A percentile compares a stretch with the other conserved stretches of the same genome.
Conservation (phyloP, 1,139 yeast species). For the Candida pseudoviswanathii region DNA sequence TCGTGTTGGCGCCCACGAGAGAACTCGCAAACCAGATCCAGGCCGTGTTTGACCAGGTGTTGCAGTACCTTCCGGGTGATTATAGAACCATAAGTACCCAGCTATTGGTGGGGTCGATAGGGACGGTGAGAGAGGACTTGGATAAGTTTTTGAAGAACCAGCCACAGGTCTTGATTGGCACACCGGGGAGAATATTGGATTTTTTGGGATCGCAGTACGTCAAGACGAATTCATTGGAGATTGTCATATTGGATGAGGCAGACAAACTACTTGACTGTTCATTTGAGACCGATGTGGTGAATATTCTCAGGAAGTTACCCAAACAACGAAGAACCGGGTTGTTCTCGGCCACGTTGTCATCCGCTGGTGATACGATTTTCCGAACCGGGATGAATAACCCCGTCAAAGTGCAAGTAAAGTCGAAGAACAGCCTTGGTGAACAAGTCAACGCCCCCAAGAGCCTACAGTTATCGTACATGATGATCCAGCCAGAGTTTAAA, state of each 20-base stretch:
- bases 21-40: slow-evolving; percentile 88
- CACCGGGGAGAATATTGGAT: slow-evolving; percentile 89
- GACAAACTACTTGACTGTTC: slow-evolving; percentile 83
- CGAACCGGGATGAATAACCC: slow-evolving; percentile 89
- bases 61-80: slow-evolving; percentile 61
- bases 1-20: slow-evolving; percentile 86
- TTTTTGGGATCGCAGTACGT: slow-evolving; percentile 55
- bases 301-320: slow-evolving; percentile 69
- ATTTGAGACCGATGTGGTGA: slow-evolving; percentile 68
- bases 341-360: slow-evolving; percentile 86
- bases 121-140: slow-evolving; percentile 73
- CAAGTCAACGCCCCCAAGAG: slow-evolving; percentile 55
- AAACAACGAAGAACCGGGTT: slow-evolving; percentile 92
- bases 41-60: slow-evolving; percentile 59
- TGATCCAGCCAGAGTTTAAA: slow-evolving; percentile 62
- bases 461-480: slow-evolving; percentile 62
- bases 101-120: slow-evolving; percentile 77
- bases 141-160: slow-evolving; percentile 51
- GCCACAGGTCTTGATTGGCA: slow-evolving; percentile 83
- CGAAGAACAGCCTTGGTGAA: slow-evolving; percentile 27
- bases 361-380: slow-evolving; percentile 72
- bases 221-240: slow-evolving; percentile 63
- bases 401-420: slow-evolving; percentile 75
- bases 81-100: slow-evolving; percentile 57
- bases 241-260: slow-evolving; percentile 88